These are phyloP conservation scores for Colletotrichum cordylinicola DNA, from an alignment of 2,329 filamentous ascomycete genomes.

Conservation along the genomic window DNA sequence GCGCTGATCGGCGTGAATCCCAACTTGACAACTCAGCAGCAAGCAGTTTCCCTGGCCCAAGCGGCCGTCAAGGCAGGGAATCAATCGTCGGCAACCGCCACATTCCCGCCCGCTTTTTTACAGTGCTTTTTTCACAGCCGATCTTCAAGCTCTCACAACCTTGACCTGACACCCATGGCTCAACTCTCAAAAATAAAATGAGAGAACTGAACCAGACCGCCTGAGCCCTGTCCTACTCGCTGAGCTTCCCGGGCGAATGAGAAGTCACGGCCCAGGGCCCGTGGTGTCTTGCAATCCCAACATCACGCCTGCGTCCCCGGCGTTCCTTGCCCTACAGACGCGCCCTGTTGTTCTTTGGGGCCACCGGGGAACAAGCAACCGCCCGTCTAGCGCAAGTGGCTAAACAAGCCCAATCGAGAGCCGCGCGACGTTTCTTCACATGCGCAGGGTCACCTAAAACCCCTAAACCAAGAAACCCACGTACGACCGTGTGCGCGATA, in stretches of 20 bases:
- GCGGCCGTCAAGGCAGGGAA: background rate
- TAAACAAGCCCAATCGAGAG: background rate
- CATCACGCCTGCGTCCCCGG: background rate
- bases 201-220: background rate
- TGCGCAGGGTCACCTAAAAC: background rate
- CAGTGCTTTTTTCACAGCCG: background rate
- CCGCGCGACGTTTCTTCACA: conserved; percentile 7
- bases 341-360: background rate
- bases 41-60: background rate
- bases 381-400: background rate
- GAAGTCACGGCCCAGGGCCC: background rate
- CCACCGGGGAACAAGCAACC: background rate
- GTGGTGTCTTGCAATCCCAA: background rate
- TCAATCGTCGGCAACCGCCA: background rate
- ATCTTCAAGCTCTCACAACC: background rate
- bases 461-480: background rate
- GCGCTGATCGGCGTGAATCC: background rate
- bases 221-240: background rate
- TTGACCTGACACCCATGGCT: background rate
- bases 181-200: background rate
- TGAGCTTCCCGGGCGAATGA: background rate
- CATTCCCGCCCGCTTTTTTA: background rate
- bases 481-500: conserved; percentile 4
- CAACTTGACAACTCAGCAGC: background rate
- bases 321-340: background rate